Conservation (phyloP, 2,329 filamentous ascomycete genomes). For the Thielaviopsis cerberus region DNA sequence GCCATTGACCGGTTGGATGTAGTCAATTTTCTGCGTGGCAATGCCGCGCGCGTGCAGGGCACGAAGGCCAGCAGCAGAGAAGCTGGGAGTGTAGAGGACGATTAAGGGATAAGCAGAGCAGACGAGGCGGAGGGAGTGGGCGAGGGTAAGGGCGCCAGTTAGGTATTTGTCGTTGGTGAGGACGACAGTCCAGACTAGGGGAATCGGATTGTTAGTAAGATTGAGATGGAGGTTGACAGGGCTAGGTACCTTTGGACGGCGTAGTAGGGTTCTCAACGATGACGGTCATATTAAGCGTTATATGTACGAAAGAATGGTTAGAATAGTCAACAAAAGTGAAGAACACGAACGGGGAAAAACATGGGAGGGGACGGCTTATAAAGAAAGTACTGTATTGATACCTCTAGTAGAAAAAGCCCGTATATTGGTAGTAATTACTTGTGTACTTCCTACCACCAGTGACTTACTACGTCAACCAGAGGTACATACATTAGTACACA, state of each 20-base stretch:
- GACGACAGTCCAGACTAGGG: constrained; percentile 63
- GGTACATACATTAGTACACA: too few species aligned
- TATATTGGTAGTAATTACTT: too few species aligned
- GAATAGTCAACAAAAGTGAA: too few species aligned
- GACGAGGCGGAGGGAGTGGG: constrained; percentile 51
- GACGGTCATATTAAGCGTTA: neutral
- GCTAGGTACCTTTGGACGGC: neutral
- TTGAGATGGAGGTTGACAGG: too few species aligned
- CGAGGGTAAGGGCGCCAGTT: constrained; percentile 62
- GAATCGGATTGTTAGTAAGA: neutral
- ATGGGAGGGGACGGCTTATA: too few species aligned
- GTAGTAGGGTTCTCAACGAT: neutral
- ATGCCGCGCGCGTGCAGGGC: constrained; percentile 55
- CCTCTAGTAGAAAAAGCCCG: too few species aligned
- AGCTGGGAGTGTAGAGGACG: constrained; percentile 63
- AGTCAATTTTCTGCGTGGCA: constrained; percentile 48
- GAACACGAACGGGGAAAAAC: neutral
- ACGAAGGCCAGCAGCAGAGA: constrained; percentile 47
- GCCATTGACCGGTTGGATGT: constrained; percentile 49
- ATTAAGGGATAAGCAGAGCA: constrained; percentile 58
- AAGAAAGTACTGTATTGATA: too few species aligned
- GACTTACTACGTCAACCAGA: too few species aligned
- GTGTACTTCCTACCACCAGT: too few species aligned
- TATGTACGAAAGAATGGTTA: too few species aligned
- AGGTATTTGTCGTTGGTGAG: constrained; percentile 76